Evolutionary conservation across 768 basidiomycete genomes (phyloP), one percentile per base, ranked within the genome.

Genomic region (Lactifluus piperatus): DNA sequence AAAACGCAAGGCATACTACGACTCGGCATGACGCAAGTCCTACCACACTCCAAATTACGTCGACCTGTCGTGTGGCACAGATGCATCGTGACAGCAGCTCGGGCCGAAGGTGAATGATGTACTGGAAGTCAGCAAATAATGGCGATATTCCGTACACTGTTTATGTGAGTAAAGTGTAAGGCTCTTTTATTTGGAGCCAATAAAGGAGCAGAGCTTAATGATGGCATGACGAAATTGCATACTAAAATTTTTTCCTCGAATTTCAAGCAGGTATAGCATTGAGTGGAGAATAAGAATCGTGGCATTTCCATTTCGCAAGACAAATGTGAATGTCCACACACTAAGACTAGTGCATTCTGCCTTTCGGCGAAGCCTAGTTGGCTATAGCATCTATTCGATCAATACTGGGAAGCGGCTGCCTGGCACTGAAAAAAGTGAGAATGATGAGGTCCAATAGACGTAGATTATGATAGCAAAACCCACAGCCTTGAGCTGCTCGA

Each of bases 401-500:
- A 65, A 55, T 65, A 65, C n/a, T 63, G 64, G n/a, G 64, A 58
- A 30, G 64, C 64, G 24, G 64, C 62, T 27, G 57, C 44, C 54
- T 65, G 62, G 45, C 64, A 65, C 64, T 65, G 29, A 5, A 30
- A 44, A 48, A 14, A n/a, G 34, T 29, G 24, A 20, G 18, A 9
- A 24, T 11, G 14, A 27, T 56, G 30, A 64, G 44, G 8, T 36
- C 14, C 9, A 45, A 32, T 34, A 43, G 8, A 14, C 10, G 30
- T 29, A 16, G 2, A 11, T 32, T 1, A 41, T 3, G n/a, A 53
- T 1, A 8, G 29, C 18, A 39, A 50, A 14, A 81, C 89, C 68
- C 71, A 91, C 89, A 54, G 87, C 86, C 73, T 93, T 93, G 51
- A 92, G 79, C 68, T 91, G 88, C 66, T 93, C 89, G 29, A 93